Evolutionary conservation across 2,329 filamentous ascomycete species (phyloP), one percentile per base, ranked within the genome.

Genomic region (Clarireedia paspali): DNA sequence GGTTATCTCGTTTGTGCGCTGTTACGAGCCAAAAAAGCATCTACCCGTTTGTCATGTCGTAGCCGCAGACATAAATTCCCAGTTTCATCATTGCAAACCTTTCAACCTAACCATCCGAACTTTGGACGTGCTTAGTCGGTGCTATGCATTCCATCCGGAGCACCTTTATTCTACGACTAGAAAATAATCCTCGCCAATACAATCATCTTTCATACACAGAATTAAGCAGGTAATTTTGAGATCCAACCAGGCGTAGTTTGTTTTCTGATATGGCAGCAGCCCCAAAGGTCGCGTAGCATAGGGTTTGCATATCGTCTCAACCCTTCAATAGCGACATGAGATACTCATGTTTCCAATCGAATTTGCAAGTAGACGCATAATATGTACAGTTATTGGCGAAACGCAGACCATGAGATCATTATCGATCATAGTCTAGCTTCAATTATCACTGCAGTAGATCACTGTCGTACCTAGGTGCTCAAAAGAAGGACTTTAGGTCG

Each of bases 31-130:
- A 49, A 42, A 50, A 20, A 39, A 55, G 53, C 36, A 45, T 17
- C 46, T 45, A 55, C 39, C 53, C 53, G 53, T 55, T 49, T 55
- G 53, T 55, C 53, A 55, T 55, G 53, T 55, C 50, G 53, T 47
- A 55, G 50, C 53, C 53, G 53, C 5, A 50, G 47, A 46, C 20
- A 7, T 23, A 46, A 38, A 36, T 38, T 45, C 34, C 20, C 42
- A 24, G 12, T 26, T 23, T 20, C n/a, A 23, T 46, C 23, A 12
- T 24, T 46, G 23, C 42, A 46, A 46, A 46, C 42, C 42, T 24
- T 20, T 46, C 30, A 34, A 34, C 7, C 39, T 42, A 42, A 34
- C 30, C 42, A 46, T 46, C 42, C 42, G 42, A 46, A 46, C 30
- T 12, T 34, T 9, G 30, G 30, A 34, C 4, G 14, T 6, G n/a